Percentiles rank a stretch among this genome's conserved stretches.
Conservation (phyloP, 2,329 filamentous ascomycete species). For the Aspergillus texensis region DNA sequence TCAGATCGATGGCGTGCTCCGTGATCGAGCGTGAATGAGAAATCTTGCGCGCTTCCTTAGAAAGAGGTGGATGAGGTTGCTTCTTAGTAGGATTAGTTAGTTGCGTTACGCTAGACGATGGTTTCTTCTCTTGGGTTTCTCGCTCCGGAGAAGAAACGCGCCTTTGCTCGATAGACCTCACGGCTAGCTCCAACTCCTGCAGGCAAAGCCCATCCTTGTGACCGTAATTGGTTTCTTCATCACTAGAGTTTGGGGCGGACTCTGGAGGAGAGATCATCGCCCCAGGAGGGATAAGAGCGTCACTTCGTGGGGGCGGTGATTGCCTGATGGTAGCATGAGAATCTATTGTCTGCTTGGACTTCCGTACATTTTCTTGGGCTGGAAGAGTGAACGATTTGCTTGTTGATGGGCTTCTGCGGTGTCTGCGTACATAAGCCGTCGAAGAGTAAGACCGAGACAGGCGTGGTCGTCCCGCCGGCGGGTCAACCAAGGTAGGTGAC, state of each 20-base stretch:
- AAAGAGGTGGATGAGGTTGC: slow-evolving; percentile 46
- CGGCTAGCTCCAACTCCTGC: slow-evolving; percentile 76
- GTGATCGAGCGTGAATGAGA: slow-evolving; percentile 63
- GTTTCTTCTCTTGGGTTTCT: slow-evolving; percentile 20
- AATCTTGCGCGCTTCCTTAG: slow-evolving; percentile 61
- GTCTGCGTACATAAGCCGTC: slow-evolving; percentile 63
- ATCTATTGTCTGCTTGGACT: slow-evolving; percentile 32
- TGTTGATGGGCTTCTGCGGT: slow-evolving; percentile 61
- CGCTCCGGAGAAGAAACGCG: slow-evolving; percentile 35
- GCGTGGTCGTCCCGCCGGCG: slow-evolving; percentile 43
- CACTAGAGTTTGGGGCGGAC: slow-evolving; percentile 77
- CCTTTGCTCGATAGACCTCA: slow-evolving; percentile 70
- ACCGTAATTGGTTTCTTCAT: slow-evolving; percentile 63
- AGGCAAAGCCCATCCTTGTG: slow-evolving; percentile 50
- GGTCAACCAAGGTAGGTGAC: slow-evolving; percentile 18
- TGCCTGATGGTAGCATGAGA: slow-evolving; percentile 70
- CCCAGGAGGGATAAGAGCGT: slow-evolving; percentile 76
- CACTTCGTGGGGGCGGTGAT: slow-evolving; percentile 79
- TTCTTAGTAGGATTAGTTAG: slow-evolving; percentile 23
- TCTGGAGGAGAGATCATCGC: slow-evolving; percentile 91
- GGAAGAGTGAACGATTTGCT: slow-evolving; percentile 37
- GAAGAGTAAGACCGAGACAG: slow-evolving; percentile 61
- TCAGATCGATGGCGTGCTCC: slow-evolving; percentile 54
- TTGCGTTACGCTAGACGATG: slow-evolving; percentile 34
- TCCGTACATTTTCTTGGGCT: slow-evolving; percentile 29